Conservation (phyloP, 495 filamentous ascomycete species). For the Podospora conica region DNA sequence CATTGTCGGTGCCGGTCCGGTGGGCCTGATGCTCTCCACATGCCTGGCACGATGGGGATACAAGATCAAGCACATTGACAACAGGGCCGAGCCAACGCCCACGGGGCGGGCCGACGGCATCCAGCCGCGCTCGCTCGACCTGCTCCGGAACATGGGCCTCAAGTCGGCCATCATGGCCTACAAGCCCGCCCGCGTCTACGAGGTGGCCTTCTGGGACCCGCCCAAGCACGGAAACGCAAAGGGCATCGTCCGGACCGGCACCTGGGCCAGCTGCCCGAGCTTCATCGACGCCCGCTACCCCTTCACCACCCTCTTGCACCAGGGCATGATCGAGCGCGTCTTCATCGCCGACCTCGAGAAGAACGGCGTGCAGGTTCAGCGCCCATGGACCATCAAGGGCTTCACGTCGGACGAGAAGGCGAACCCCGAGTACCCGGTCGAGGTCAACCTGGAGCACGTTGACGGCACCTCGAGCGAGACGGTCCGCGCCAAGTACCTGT, state of each 20-base stretch:
- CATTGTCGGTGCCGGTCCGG: slow-evolving; percentile 86
- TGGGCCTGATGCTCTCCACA: slow-evolving; percentile 78
- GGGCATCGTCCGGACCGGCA: slow-evolving; percentile 62
- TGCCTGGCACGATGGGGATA: slow-evolving; percentile 70
- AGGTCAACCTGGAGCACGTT: slow-evolving; percentile 65
- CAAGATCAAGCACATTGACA: slow-evolving; percentile 64
- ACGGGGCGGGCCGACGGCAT: slow-evolving; percentile 75
- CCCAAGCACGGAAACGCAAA: slow-evolving; percentile 39
- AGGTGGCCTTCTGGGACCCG: slow-evolving; percentile 76
- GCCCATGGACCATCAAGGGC: slow-evolving; percentile 56
- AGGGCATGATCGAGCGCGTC: slow-evolving; percentile 67
- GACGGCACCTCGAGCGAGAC: slow-evolving; percentile 59
- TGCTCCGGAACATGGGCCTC: slow-evolving; percentile 65
- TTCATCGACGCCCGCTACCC: slow-evolving; percentile 71
- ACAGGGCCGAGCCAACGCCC: slow-evolving; percentile 58
- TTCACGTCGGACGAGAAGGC: slow-evolving; percentile 53
- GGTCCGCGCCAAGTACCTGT: slow-evolving; percentile 53
- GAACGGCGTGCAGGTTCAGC: slow-evolving; percentile 50
- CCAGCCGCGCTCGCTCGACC: slow-evolving; percentile 73
- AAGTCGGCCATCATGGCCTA: slow-evolving; percentile 70
- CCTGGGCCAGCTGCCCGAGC: slow-evolving; percentile 65
- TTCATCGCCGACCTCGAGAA: slow-evolving; percentile 62
- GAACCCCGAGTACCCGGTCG: slow-evolving; percentile 56
- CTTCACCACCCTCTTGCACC: slow-evolving; percentile 69
- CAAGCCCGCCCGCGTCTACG: slow-evolving; percentile 65